Evolutionary conservation across 1,284 basidiomycete genomes (phyloP).

Genomic region (Trichosporon asahii): DNA sequence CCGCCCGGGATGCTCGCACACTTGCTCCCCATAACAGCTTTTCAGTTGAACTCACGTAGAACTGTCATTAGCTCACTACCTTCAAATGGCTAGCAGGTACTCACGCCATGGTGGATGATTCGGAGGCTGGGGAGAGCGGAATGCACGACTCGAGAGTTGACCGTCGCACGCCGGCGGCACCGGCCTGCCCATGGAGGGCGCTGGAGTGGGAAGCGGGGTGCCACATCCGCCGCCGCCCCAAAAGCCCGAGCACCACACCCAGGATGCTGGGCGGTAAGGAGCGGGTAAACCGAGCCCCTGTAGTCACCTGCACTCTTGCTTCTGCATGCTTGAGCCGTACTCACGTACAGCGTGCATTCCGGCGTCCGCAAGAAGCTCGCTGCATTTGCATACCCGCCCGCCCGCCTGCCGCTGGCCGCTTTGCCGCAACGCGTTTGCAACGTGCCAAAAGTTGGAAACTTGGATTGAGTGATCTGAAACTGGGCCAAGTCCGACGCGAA

Average conservation of each 20-base stretch:
- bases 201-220: background rate
- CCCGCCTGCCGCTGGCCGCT: background rate
- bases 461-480: background rate
- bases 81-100: background rate
- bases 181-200: background rate
- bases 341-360: background rate
- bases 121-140: background rate
- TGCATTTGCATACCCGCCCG: background rate
- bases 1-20: background rate
- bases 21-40: background rate
- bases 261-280: background rate
- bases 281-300: slow-evolving; percentile 4
- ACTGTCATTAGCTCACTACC: background rate
- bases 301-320: background rate
- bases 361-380: background rate
- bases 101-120: slow-evolving; percentile 6
- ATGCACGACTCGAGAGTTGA: background rate
- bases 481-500: background rate
- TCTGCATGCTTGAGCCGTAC: background rate
- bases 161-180: background rate
- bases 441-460: background rate
- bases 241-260: background rate
- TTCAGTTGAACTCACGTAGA: slow-evolving; percentile 1
- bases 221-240: slow-evolving; percentile 1
- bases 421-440: background rate